Conservation (phyloP, 1,284 basidiomycete genomes). For the Ceratobasidium sp. region DNA sequence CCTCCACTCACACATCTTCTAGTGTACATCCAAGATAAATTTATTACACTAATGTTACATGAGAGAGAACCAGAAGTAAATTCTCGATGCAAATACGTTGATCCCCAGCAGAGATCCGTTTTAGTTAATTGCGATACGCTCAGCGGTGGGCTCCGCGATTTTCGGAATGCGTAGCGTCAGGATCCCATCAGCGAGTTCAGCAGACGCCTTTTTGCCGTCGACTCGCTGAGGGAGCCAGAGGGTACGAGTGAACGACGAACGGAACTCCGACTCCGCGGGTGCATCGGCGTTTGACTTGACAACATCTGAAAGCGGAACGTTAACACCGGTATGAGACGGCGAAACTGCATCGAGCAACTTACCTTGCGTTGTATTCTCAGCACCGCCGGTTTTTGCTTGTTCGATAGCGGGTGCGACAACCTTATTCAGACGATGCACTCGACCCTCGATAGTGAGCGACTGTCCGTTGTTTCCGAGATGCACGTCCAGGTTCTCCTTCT, state of each 20-base stretch:
- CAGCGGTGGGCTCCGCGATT: neutral
- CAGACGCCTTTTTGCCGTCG: conserved; percentile 69
- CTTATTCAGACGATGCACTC: conserved; percentile 59
- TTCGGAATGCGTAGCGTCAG: conserved; percentile 58
- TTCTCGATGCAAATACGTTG: neutral
- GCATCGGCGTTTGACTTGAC: conserved; percentile 6
- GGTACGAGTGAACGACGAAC: conserved; percentile 73
- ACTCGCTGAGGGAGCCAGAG: conserved; percentile 76
- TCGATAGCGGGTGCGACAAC: conserved; percentile 6
- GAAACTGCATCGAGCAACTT: neutral
- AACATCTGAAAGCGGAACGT: conserved; percentile 3
- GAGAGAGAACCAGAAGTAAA: too few relatives aligned
- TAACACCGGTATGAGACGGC: neutral
- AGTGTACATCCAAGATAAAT: neutral
- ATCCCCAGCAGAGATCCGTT: neutral
- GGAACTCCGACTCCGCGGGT: conserved; percentile 51
- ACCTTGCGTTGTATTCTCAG: conserved; percentile 22
- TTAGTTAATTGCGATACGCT: conserved; percentile 32
- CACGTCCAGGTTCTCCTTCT: conserved; percentile 80
- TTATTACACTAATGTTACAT: neutral
- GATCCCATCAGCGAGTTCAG: conserved; percentile 77
- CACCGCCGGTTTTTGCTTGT: neutral
- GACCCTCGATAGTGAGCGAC: conserved; percentile 79
- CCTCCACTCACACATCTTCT: neutral
- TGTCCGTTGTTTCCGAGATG: conserved; percentile 76